These are phyloP conservation scores for Xylaria sp. DNA, from an alignment of 2,329 filamentous ascomycete species.

Conservation along the genomic window DNA sequence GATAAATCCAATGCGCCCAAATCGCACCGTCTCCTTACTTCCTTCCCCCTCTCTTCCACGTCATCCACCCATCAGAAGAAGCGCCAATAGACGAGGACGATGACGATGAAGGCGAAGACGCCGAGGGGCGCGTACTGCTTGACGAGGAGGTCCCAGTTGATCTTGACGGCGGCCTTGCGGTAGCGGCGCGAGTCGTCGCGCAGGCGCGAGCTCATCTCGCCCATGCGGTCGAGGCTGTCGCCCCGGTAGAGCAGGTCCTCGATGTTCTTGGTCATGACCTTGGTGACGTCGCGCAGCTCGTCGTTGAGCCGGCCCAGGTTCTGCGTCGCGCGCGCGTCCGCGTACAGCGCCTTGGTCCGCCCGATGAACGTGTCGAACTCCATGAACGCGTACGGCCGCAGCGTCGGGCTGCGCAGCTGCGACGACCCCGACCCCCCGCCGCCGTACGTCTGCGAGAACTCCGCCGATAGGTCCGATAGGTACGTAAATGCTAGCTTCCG, in stretches of 20 bases:
- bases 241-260: constrained; percentile 95
- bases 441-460: constrained; percentile 91
- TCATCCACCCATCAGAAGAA: constrained; percentile 68
- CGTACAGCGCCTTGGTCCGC: constrained; percentile 90
- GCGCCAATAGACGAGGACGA: constrained; percentile 88
- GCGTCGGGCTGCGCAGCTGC: constrained; percentile 72
- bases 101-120: constrained; percentile 76
- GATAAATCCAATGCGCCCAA: not conserved
- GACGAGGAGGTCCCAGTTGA: constrained; percentile 95
- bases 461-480: constrained; percentile 85
- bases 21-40: not conserved
- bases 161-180: constrained; percentile 84
- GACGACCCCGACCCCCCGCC: no score
- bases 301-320: constrained; percentile 96
- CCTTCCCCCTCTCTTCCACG: not conserved
- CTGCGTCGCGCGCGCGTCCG: constrained; percentile 85
- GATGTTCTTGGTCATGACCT: constrained; percentile 99
- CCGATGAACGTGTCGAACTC: constrained; percentile 98
- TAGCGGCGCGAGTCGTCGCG: constrained; percentile 96
- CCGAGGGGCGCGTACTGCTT: constrained; percentile 97
- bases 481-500: constrained; percentile 99
- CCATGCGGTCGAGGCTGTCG: constrained; percentile 94
- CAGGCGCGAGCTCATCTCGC: constrained; percentile 84
- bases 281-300: constrained; percentile 95
- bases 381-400: constrained; percentile 94